Base-by-base conservation (phyloP, 129 eudicot genomes). In the Centrapalus pauciflorus region DNA sequence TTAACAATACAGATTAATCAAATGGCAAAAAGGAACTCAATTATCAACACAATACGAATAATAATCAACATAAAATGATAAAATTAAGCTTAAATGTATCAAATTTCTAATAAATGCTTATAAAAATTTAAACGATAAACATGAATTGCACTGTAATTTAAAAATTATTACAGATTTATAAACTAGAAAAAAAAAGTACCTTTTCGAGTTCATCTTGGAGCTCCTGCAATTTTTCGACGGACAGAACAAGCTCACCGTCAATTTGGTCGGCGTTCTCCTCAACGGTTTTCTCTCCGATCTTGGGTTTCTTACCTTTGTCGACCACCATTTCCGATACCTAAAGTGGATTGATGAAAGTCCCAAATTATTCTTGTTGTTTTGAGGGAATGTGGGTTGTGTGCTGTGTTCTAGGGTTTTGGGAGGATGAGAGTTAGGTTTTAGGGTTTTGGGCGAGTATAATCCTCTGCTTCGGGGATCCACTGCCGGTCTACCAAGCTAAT, bases 121-220 rank as follows among this genome's bases (percentile, higher is more conserved):
- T 6, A 27, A 24, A 3, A 32, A 34, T 8, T 14, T 4, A 43
- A 56, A 11, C 4, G 8, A 38, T 16, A 40, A 23, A 38, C 19
- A 55, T 4, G 23, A 16, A 2, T 20, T 37, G 28, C 46, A 5
- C 12, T 35, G 65, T 5, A 50, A 50, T 28, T 4, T 2, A 55
- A 13, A n/a, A n/a, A n/a, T n/a, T n/a, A 4, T 5, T 3, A 26
- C 9, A 55, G 30, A 30, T 57, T 41, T 13, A 28, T 29, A 20
- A 56, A 0, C 40, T 2, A n/a, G 4, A 25, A 24, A 10, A 21
- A 1, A 24, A 13, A 12, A 1, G 34, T 72, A 90, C 95, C 63
- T 87, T 90, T 21, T 90, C 97, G n/a, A 90, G 89, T 58, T 90
- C 92, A 49, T 90, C 95, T 76, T 90, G 97, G 55, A 90, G 66